Percentiles rank a stretch among this genome's conserved stretches.
Evolutionary conservation across 2,329 filamentous ascomycete species (phyloP).

Genomic region (Colletotrichum phormii): DNA sequence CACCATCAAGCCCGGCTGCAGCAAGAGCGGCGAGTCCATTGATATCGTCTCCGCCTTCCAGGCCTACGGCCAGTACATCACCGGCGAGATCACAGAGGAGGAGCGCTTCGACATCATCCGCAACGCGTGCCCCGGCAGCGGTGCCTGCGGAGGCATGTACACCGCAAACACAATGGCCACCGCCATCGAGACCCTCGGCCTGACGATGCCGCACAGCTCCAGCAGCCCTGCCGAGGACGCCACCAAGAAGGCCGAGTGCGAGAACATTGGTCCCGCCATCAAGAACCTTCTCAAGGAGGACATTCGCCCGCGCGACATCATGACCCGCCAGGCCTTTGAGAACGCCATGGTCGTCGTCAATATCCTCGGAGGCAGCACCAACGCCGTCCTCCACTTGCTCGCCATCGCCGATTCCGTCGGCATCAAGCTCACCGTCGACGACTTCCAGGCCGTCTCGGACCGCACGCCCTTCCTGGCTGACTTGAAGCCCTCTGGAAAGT

Average conservation of each 20-base stretch:
- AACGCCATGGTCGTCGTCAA: slow-evolving; percentile 87
- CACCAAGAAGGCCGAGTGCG: slow-evolving; percentile 79
- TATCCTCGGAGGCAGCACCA: slow-evolving; percentile 86
- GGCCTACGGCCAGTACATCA: slow-evolving; percentile 94
- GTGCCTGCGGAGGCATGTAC: slow-evolving; percentile 89
- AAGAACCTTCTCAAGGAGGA: slow-evolving; percentile 80
- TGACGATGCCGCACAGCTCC: slow-evolving; percentile 86
- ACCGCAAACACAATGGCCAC: slow-evolving; percentile 96
- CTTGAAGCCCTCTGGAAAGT: slow-evolving; percentile 87
- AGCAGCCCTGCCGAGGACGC: slow-evolving; percentile 82
- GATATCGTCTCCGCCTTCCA: slow-evolving; percentile 99
- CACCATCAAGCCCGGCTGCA: slow-evolving; percentile 92
- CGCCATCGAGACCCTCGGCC: slow-evolving; percentile 90
- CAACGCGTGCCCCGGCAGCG: slow-evolving; percentile 78
- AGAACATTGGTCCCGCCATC: slow-evolving; percentile 77
- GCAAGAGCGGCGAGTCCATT: slow-evolving; percentile 78
- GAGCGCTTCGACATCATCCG: slow-evolving; percentile 95
- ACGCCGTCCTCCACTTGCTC: slow-evolving; percentile 86
- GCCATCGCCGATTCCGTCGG: slow-evolving; percentile 86
- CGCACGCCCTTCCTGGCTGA: slow-evolving; percentile 84
- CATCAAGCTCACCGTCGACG: slow-evolving; percentile 85
- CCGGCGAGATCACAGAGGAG: slow-evolving; percentile 90
- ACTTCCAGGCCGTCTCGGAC: slow-evolving; percentile 87
- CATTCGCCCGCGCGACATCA: slow-evolving; percentile 80
- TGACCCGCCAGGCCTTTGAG: slow-evolving; percentile 85